Conservation (phyloP, 805 yeast genomes). For the Kuraishia ogatae region DNA sequence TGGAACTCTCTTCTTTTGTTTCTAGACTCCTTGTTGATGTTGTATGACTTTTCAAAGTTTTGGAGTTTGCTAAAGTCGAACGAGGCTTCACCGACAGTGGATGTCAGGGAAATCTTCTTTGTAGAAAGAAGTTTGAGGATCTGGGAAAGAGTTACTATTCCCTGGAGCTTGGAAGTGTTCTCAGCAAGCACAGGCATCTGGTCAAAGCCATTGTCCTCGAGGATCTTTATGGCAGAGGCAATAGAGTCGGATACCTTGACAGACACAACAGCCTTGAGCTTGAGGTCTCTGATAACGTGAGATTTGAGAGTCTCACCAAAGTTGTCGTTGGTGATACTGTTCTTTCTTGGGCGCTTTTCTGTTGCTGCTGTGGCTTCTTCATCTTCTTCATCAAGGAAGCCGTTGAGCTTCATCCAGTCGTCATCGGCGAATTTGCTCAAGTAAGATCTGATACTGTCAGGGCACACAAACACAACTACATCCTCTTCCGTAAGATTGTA, state of each 20-base stretch:
- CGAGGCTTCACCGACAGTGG: slow-evolving; percentile 50
- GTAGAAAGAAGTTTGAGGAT: slow-evolving; percentile 60
- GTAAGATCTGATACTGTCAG: slow-evolving; percentile 82
- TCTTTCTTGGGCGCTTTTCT: not conserved
- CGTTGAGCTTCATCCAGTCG: slow-evolving; percentile 81
- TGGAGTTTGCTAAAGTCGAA: slow-evolving; percentile 69
- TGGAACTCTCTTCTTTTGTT: slow-evolving; percentile 59
- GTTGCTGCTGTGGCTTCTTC: slow-evolving; percentile 11
- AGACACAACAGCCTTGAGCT: slow-evolving; percentile 74
- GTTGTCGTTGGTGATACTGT: slow-evolving; percentile 18
- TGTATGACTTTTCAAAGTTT: slow-evolving; percentile 56
- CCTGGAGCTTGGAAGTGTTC: slow-evolving; percentile 52
- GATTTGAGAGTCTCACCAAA: slow-evolving; percentile 28
- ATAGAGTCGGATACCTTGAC: slow-evolving; percentile 53
- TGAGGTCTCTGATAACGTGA: slow-evolving; percentile 55
- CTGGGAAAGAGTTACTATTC: slow-evolving; percentile 69
- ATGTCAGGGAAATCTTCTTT: slow-evolving; percentile 45
- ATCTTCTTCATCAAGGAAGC: slow-evolving; percentile 45
- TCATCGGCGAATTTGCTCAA: slow-evolving; percentile 83
- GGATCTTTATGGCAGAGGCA: slow-evolving; percentile 55
- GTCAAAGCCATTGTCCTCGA: slow-evolving; percentile 73
- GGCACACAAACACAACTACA: slow-evolving; percentile 71
- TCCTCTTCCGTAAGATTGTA: slow-evolving; percentile 62
- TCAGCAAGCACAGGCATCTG: slow-evolving; percentile 68
- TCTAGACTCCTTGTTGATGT: slow-evolving; percentile 45